These are phyloP conservation scores for Trichosporon sp. DNA, from an alignment of 1,284 basidiomycete species.

Conservation along the genomic window DNA sequence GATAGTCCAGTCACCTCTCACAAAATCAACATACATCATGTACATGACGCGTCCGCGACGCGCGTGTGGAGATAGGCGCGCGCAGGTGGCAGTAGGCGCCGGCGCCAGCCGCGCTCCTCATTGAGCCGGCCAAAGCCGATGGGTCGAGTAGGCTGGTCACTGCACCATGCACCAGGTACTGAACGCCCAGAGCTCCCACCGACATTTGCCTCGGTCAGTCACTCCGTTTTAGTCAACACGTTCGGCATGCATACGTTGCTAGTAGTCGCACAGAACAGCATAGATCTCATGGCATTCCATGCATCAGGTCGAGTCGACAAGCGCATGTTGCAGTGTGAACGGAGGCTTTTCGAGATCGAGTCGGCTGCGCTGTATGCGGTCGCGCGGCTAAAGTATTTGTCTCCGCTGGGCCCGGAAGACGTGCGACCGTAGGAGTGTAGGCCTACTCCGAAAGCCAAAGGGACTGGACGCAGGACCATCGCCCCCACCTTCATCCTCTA, in stretches of 20 bases:
- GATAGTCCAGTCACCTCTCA: background rate
- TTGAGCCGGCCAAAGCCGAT: background rate
- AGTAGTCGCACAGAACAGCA: background rate
- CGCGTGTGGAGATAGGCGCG: background rate
- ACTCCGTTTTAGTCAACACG: background rate
- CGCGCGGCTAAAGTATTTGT: background rate
- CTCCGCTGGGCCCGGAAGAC: background rate
- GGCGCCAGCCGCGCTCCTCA: background rate
- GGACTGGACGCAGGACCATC: background rate
- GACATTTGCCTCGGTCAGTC: background rate
- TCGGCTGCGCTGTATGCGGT: background rate
- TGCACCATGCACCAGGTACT: background rate
- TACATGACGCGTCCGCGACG: slow-evolving; percentile 13
- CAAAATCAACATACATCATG: slow-evolving; percentile 5
- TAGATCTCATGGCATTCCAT: background rate
- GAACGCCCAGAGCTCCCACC: too few relatives aligned
- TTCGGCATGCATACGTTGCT: background rate
- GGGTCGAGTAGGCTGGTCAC: background rate
- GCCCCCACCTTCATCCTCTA: slow-evolving; percentile 1
- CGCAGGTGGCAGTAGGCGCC: background rate
- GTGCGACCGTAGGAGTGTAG: slow-evolving; percentile 3
- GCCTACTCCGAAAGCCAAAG: slow-evolving; percentile 1
- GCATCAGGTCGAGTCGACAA: background rate
- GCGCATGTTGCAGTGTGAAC: background rate
- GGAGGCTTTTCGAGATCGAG: background rate